phyloP scores from a whole-genome alignment of 2,329 filamentous ascomycete genomes.

The Aureobasidium lini region DNA sequence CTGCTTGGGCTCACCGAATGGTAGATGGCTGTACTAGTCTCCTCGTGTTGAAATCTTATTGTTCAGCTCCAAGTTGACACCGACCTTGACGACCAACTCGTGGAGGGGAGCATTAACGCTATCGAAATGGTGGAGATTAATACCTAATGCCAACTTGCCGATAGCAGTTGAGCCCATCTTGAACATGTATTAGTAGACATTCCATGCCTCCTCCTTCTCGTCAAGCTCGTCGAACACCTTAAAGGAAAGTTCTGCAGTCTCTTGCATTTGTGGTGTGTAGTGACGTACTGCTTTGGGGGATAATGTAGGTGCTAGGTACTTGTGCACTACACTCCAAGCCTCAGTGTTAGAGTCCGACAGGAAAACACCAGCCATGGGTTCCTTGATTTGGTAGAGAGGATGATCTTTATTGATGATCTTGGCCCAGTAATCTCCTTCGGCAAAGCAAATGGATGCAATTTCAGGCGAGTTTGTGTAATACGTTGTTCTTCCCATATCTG shows the following conservation, averaged over 20 bases:
- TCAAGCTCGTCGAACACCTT: conserved; percentile 44
- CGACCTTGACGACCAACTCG: conserved; percentile 46
- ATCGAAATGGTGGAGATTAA: conserved; percentile 40
- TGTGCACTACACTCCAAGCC: conserved; percentile 49
- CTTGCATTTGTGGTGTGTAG: conserved; percentile 53
- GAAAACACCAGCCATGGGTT: conserved; percentile 26
- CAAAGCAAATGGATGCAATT: conserved; percentile 26
- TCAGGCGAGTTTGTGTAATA: conserved; percentile 32
- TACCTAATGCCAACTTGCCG: conserved; percentile 37
- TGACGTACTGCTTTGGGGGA: conserved; percentile 54
- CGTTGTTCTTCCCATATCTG: conserved; percentile 29
- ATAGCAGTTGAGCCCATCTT: conserved; percentile 39
- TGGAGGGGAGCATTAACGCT: conserved; percentile 40
- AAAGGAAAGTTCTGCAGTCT: conserved; percentile 45
- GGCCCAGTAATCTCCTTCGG: conserved; percentile 33
- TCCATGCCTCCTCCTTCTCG: conserved; percentile 36
- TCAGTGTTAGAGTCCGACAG: conserved; percentile 42
- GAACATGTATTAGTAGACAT: conserved; percentile 45
- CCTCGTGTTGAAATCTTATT: conserved; percentile 51
- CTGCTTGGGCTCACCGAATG: conserved; percentile 49
- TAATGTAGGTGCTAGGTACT: conserved; percentile 54
- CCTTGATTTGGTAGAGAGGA: conserved; percentile 27
- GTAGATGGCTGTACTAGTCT: conserved; percentile 48
- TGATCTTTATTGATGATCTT: conserved; percentile 32
- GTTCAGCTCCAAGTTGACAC: conserved; percentile 46